phyloP scores from a whole-genome alignment of 2,329 filamentous ascomycete species.

The Hypoxylon sp. region DNA sequence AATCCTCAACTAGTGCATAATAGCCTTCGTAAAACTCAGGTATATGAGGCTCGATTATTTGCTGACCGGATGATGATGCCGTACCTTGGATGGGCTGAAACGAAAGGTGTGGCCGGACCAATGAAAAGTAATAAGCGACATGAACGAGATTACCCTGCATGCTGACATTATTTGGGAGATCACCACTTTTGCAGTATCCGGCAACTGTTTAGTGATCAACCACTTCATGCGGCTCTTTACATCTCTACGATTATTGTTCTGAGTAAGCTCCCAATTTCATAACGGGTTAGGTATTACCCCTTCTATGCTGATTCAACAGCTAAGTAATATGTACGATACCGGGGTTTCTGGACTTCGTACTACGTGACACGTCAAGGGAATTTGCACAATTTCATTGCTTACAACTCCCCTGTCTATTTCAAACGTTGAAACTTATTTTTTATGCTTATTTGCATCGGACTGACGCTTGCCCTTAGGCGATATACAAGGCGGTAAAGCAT shows the following conservation, averaged over 20 bases:
- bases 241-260: neutral
- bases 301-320: neutral
- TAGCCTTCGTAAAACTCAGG: too few species aligned
- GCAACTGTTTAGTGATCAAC: neutral
- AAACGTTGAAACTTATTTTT: neutral
- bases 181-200: neutral
- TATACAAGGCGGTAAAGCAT: neutral
- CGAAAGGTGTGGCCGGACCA: neutral
- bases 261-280: neutral
- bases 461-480: too few species aligned
- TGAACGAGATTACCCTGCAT: neutral
- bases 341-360: neutral
- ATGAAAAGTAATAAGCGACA: neutral
- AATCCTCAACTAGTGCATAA: too few species aligned
- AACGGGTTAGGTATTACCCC: neutral
- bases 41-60: neutral
- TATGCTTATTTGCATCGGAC: neutral
- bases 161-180: neutral
- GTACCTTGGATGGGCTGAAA: neutral
- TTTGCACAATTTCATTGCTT: neutral
- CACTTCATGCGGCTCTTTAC: conserved; percentile 3
- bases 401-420: too few species aligned
- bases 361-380: neutral
- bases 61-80: neutral
- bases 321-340: neutral